Conservation (phyloP, 129 eudicot species). For the Saposhnikovia divaricata region DNA sequence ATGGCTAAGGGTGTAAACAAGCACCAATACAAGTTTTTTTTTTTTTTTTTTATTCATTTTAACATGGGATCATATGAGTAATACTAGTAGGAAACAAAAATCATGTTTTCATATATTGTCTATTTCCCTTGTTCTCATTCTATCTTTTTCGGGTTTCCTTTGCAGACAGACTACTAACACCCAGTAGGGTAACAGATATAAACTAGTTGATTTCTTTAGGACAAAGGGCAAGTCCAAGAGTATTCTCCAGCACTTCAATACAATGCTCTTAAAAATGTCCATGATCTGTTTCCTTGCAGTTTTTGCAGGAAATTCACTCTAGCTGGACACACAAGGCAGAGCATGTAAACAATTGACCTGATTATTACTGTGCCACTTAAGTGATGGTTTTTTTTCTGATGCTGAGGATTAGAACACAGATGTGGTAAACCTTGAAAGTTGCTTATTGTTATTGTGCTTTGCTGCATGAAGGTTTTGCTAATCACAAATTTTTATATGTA, state of each 20-base stretch:
- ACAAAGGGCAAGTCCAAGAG: neutral
- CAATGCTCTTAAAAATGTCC: neutral
- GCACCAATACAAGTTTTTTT: neutral
- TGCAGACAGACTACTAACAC: neutral
- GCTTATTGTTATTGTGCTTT: neutral
- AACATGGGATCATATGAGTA: neutral
- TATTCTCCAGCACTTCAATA: neutral
- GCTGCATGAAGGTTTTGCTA: neutral
- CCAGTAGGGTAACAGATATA: neutral
- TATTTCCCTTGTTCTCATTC: neutral
- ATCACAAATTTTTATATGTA: neutral
- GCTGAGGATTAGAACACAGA: conserved; percentile 78
- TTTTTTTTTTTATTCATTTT: too few species aligned
- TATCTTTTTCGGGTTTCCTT: neutral
- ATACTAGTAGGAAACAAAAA: neutral
- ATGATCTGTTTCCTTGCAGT: neutral
- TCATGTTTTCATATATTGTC: neutral
- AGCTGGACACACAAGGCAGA: conserved; percentile 90
- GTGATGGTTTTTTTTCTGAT: conserved; percentile 71
- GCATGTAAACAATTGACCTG: conserved; percentile 55
- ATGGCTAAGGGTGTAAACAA: neutral
- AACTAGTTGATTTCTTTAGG: neutral
- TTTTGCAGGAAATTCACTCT: conserved; percentile 73
- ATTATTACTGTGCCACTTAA: conserved; percentile 58
- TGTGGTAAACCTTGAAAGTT: conserved; percentile 37